These are phyloP conservation scores for Rhizopus stolonifer DNA, from an alignment of 371 early-diverging fungal species.

Conservation along the genomic window DNA sequence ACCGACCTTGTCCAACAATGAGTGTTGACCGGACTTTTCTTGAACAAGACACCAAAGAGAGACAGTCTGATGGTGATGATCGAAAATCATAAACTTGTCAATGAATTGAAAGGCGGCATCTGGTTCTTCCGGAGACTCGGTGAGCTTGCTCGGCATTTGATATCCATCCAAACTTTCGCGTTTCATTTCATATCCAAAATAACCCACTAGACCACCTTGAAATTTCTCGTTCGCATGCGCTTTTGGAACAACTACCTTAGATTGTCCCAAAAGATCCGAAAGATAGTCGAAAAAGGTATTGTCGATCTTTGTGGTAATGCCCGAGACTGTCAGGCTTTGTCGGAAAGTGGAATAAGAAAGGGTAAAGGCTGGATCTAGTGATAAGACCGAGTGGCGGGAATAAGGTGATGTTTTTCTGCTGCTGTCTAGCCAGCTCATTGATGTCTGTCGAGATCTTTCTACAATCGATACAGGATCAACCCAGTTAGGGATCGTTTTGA, in stretches of 20 bases:
- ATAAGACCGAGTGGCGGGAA: slow-evolving; percentile 34
- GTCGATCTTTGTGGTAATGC: background rate
- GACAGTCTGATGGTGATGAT: slow-evolving; percentile 53
- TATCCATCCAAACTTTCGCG: slow-evolving; percentile 70
- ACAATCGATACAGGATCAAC: slow-evolving; percentile 28
- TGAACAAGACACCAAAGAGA: slow-evolving; percentile 52
- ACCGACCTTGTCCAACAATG: slow-evolving; percentile 8
- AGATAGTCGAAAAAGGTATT: slow-evolving; percentile 38
- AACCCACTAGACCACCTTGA: slow-evolving; percentile 84
- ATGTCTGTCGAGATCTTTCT: slow-evolving; percentile 13
- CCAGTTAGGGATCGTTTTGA: slow-evolving; percentile 23
- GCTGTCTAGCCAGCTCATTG: slow-evolving; percentile 14
- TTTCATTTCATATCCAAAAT: slow-evolving; percentile 94
- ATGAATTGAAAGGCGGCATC: slow-evolving; percentile 86
- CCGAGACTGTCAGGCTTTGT: slow-evolving; percentile 10
- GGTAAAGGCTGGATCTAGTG: slow-evolving; percentile 36
- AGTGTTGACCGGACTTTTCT: background rate
- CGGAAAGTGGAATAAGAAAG: slow-evolving; percentile 45
- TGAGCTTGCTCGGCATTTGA: slow-evolving; percentile 37
- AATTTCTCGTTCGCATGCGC: slow-evolving; percentile 42
- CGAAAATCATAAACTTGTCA: slow-evolving; percentile 78
- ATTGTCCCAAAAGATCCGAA: slow-evolving; percentile 17
- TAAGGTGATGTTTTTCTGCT: slow-evolving; percentile 39
- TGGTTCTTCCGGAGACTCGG: slow-evolving; percentile 43
- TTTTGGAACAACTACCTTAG: background rate